phyloP scores from a whole-genome alignment of 495 filamentous ascomycete genomes.

The Annulohypoxylon bovei region DNA sequence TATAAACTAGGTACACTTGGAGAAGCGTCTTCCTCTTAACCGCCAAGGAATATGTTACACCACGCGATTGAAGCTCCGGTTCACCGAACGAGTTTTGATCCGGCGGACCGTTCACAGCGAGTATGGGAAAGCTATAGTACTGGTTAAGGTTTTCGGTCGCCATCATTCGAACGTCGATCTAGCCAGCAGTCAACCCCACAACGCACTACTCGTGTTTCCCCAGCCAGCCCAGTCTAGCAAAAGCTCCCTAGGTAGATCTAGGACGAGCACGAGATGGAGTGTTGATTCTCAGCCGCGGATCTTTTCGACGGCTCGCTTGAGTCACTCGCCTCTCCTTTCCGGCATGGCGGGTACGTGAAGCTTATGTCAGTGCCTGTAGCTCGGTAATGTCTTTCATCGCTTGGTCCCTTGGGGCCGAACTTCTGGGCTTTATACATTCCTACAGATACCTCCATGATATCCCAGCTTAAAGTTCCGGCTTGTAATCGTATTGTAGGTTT shows the following conservation, averaged over 20 bases:
- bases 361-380: slow-evolving; percentile 14
- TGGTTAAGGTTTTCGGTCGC: slow-evolving; percentile 27
- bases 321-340: slow-evolving; percentile 25
- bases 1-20: not conserved
- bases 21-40: slow-evolving; percentile 20
- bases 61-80: slow-evolving; percentile 41
- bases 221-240: slow-evolving; percentile 10
- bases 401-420: slow-evolving; percentile 3
- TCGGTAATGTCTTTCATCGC: slow-evolving; percentile 26
- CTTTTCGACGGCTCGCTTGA: not conserved
- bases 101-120: slow-evolving; percentile 35
- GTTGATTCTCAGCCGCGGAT: slow-evolving; percentile 29
- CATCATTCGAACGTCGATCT: slow-evolving; percentile 41
- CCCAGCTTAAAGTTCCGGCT: slow-evolving; percentile 7
- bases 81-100: slow-evolving; percentile 37
- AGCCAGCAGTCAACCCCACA: slow-evolving; percentile 36
- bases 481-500: slow-evolving; percentile 18
- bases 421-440: slow-evolving; percentile 9
- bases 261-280: slow-evolving; percentile 25
- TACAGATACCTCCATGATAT: slow-evolving; percentile 26
- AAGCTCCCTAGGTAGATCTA: not conserved
- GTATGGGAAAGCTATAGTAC: not conserved
- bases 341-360: slow-evolving; percentile 30
- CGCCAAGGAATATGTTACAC: slow-evolving; percentile 7
- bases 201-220: slow-evolving; percentile 1